phyloP scores from a whole-genome alignment of 768 basidiomycete species.

The Suillus discolor region DNA sequence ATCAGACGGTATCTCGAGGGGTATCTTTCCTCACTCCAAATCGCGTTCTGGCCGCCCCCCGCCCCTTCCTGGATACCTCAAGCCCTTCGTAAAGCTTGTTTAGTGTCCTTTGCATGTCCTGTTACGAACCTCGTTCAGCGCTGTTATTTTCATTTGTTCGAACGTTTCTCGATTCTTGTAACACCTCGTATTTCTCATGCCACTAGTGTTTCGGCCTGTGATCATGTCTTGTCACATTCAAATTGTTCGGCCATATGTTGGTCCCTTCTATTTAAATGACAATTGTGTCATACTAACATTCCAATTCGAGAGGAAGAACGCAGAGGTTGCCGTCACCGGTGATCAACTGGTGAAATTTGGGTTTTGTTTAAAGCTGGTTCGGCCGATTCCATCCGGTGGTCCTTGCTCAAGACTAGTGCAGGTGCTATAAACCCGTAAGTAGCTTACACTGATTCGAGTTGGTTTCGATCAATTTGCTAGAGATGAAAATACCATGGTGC shows the following conservation, averaged over 20 bases:
- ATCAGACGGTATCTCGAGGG: not conserved
- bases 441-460: too few species aligned
- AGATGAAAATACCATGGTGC: not conserved
- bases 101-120: not conserved
- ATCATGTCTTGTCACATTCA: not conserved
- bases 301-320: too few species aligned
- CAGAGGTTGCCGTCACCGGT: too few species aligned
- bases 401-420: too few species aligned
- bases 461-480: too few species aligned
- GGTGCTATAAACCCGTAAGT: too few species aligned
- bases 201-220: not conserved
- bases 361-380: too few species aligned
- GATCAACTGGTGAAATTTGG: too few species aligned
- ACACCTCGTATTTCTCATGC: not conserved
- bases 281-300: not conserved
- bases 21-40: not conserved
- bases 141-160: not conserved
- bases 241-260: not conserved
- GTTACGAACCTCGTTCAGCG: not conserved
- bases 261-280: not conserved
- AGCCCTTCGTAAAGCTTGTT: not conserved
- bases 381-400: too few species aligned
- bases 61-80: not conserved
- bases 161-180: not conserved
- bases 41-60: not conserved